Evolutionary conservation across 208 protist genomes (phyloP).

Genomic region (Acanthamoeba quina): DNA sequence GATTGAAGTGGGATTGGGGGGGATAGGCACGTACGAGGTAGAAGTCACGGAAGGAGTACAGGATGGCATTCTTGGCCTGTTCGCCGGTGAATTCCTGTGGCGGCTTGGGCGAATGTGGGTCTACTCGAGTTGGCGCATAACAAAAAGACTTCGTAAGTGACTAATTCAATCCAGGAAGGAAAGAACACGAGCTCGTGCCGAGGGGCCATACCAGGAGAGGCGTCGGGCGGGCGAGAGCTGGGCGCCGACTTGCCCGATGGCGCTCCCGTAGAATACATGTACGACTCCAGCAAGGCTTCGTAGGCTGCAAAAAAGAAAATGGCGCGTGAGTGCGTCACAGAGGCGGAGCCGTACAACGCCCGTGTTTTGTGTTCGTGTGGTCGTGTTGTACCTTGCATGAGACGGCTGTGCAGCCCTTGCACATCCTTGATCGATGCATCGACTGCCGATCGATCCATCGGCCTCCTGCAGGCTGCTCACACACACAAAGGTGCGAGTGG

Average conservation of each 20-base stretch:
- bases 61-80: constrained; percentile 56
- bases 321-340: too few relatives aligned
- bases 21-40: not conserved
- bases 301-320: not conserved
- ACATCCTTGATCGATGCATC: not conserved
- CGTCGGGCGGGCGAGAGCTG: not conserved
- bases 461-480: not conserved
- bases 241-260: not conserved
- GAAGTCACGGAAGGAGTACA: constrained; percentile 72
- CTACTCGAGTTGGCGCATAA: not conserved
- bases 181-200: too few relatives aligned
- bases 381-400: not conserved
- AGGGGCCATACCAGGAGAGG: not conserved
- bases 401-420: not conserved
- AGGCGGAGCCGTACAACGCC: too few relatives aligned
- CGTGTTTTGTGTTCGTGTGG: not conserved
- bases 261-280: constrained; percentile 54
- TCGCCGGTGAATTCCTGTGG: constrained; percentile 26
- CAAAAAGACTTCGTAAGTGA: too few relatives aligned
- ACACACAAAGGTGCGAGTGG: not conserved
- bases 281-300: constrained; percentile 46
- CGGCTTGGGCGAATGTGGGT: not conserved
- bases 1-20: not conserved
- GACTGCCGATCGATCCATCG: not conserved
- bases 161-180: too few relatives aligned